Evolutionary conservation across 306 rosid species (phyloP).

Genomic region (Lathyrus sativus): DNA sequence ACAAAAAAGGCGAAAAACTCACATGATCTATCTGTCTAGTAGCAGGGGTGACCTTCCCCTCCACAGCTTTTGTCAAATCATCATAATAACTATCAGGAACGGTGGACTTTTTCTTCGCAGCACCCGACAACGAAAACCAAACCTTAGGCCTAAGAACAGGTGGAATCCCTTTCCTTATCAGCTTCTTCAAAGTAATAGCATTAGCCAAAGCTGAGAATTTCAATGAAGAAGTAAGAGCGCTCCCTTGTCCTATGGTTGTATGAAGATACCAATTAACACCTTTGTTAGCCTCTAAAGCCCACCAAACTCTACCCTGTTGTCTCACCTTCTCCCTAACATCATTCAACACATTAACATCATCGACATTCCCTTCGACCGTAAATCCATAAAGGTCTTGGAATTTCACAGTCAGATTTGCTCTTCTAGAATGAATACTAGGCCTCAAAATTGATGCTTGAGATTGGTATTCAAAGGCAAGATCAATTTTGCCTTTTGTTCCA

Average conservation of each 20-base stretch:
- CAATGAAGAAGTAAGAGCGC: constrained; percentile 77
- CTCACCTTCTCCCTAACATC: constrained; percentile 98
- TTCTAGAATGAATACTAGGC: constrained; percentile 91
- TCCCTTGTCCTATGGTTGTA: constrained; percentile 70
- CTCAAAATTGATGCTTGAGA: constrained; percentile 76
- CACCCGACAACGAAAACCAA: constrained; percentile 95
- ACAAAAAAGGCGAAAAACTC: constrained; percentile 37
- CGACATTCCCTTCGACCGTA: constrained; percentile 97
- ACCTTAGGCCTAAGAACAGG: constrained; percentile 94
- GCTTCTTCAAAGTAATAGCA: constrained; percentile 85
- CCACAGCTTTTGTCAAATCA: constrained; percentile 82
- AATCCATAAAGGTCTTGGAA: constrained; percentile 97
- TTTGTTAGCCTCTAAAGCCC: constrained; percentile 96
- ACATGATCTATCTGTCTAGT: constrained; percentile 98
- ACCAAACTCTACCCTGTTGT: constrained; percentile 93
- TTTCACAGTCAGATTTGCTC: constrained; percentile 91
- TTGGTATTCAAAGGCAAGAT: constrained; percentile 84
- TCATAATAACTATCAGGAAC: constrained; percentile 95
- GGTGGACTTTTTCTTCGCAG: constrained; percentile 96
- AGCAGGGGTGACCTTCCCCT: constrained; percentile 94
- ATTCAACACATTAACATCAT: constrained; percentile 93
- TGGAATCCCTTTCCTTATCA: constrained; percentile 92
- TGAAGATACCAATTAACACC: constrained; percentile 96
- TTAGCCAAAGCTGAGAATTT: constrained; percentile 77
- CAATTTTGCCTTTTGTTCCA: constrained; percentile 79